A percentile compares a stretch with the other conserved stretches of the same genome.
phyloP scores from a whole-genome alignment of 768 basidiomycete species.

The Udeniomyces megalosporus region DNA sequence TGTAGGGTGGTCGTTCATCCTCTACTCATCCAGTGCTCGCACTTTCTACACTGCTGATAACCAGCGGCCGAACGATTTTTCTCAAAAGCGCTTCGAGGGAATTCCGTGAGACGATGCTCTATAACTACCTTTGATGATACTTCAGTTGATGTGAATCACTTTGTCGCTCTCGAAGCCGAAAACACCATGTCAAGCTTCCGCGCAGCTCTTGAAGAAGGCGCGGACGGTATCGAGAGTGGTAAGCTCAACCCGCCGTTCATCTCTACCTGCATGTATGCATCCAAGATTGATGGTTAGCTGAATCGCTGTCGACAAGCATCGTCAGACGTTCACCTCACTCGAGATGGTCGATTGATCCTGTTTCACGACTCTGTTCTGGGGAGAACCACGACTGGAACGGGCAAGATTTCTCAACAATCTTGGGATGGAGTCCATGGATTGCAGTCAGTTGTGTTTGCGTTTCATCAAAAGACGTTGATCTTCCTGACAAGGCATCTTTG shows the following conservation, averaged over 20 bases:
- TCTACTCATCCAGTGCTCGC: too few relatives aligned
- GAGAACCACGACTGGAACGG: constrained; percentile 30
- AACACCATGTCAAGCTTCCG: constrained; percentile 10
- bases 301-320: neutral
- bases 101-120: too few relatives aligned
- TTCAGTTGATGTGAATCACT: too few relatives aligned
- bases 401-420: constrained; percentile 25
- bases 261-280: neutral
- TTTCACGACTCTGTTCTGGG: constrained; percentile 31
- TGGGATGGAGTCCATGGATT: constrained; percentile 25
- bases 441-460: constrained; percentile 20
- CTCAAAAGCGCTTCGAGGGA: too few relatives aligned
- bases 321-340: constrained; percentile 14
- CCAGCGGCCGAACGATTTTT: too few relatives aligned
- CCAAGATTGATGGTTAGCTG: neutral
- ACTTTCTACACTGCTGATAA: too few relatives aligned
- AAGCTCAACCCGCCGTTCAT: neutral
- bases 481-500: neutral
- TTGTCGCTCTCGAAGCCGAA: neutral
- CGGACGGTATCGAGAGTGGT: constrained; percentile 9
- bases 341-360: constrained; percentile 23
- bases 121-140: too few relatives aligned
- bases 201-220: constrained; percentile 7
- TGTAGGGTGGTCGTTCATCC: too few relatives aligned
- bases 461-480: neutral